phyloP scores from a whole-genome alignment of 2,329 filamentous ascomycete genomes.

The Neonectria punicea region DNA sequence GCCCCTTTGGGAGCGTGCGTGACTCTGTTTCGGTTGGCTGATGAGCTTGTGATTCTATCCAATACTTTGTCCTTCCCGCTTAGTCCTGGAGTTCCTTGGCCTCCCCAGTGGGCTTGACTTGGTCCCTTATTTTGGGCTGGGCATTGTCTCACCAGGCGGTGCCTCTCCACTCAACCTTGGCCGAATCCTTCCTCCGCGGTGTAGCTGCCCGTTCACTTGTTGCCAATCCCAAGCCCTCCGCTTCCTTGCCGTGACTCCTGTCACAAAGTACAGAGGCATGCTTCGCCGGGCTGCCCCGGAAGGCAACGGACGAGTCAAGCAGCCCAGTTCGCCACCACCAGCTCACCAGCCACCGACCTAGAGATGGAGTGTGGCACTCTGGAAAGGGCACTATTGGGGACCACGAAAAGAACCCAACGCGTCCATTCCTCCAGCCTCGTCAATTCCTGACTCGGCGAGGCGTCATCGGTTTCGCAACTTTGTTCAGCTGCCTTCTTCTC shows the following conservation, averaged over 20 bases:
- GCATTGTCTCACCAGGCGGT: constrained; percentile 23
- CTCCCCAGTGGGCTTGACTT: constrained; percentile 11
- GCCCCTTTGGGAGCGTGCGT: constrained; percentile 13
- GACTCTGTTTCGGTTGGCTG: constrained; percentile 13
- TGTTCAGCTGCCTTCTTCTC: constrained; percentile 8
- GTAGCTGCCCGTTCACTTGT: background rate
- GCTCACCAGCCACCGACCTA: constrained; percentile 36
- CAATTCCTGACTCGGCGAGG: constrained; percentile 11
- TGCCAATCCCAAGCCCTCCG: constrained; percentile 10
- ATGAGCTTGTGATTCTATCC: background rate
- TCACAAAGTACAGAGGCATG: constrained; percentile 3
- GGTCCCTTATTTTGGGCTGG: constrained; percentile 17
- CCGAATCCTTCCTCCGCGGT: background rate
- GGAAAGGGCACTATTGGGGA: constrained; percentile 15
- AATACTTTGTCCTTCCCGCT: background rate
- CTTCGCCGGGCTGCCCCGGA: constrained; percentile 28
- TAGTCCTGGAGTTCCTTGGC: constrained; percentile 29
- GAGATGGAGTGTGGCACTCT: constrained; percentile 26
- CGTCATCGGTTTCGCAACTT: constrained; percentile 10
- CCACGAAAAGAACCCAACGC: constrained; percentile 23
- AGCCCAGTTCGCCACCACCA: constrained; percentile 38
- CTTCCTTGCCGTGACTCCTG: constrained; percentile 11
- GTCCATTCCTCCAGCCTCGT: background rate
- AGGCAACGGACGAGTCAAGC: constrained; percentile 29
- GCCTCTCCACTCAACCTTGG: background rate